Percentiles rank a stretch among this genome's conserved stretches.
These are phyloP conservation scores for Chlamydomonas sp. DNA, from an alignment of 139 green algal genomes.

Conservation along the genomic window DNA sequence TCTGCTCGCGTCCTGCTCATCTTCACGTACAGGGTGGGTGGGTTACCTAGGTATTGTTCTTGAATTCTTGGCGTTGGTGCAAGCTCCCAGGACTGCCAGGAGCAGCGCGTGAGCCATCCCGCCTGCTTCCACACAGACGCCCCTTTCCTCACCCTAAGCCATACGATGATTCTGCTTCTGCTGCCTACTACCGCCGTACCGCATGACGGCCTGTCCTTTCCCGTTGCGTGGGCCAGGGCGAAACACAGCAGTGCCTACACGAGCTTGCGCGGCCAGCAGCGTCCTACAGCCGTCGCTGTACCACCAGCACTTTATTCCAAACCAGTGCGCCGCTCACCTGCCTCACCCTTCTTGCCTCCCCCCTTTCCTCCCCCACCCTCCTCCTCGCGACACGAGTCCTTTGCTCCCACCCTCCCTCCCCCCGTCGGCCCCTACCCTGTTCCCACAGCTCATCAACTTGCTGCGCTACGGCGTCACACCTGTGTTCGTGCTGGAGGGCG, in stretches of 20 bases:
- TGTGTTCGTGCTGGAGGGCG: slow-evolving; percentile 75
- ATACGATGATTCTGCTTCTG: background rate
- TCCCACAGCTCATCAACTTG: slow-evolving; percentile 66
- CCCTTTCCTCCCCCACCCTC: background rate
- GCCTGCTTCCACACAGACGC: background rate
- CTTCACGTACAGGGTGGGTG: slow-evolving; percentile 6
- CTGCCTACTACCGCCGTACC: background rate
- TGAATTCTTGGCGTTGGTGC: background rate
- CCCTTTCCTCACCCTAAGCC: background rate
- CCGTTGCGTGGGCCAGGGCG: background rate
- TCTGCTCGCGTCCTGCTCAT: slow-evolving; percentile 10
- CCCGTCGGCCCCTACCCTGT: background rate
- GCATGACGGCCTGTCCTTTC: background rate
- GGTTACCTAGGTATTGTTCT: background rate
- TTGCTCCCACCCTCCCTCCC: background rate
- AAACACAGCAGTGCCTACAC: background rate
- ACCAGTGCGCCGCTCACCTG: background rate
- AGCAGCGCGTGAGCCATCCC: no score
- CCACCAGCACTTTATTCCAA: background rate
- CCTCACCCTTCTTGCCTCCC: background rate
- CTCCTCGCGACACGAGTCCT: background rate
- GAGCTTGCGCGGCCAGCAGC: background rate
- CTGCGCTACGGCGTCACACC: slow-evolving; percentile 74
- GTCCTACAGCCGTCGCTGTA: background rate
- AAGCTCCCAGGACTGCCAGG: background rate